phyloP scores from a whole-genome alignment of 2,329 filamentous ascomycete genomes.

The Diaporthe humulicola region DNA sequence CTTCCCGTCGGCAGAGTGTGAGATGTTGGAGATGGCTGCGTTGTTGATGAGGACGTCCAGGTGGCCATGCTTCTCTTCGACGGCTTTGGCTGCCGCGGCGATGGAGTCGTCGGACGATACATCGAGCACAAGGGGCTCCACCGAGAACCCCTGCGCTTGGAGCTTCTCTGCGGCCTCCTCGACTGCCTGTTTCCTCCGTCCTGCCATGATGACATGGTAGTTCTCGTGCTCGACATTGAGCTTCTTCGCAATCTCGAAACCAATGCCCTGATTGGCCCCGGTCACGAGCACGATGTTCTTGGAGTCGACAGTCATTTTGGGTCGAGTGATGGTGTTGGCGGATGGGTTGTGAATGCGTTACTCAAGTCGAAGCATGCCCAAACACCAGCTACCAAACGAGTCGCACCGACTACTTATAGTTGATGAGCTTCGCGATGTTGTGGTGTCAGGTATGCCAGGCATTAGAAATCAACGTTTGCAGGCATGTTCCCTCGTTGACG shows the following conservation, averaged over 20 bases:
- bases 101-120: conserved; percentile 58
- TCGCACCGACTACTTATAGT: not conserved
- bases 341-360: not conserved
- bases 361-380: not conserved
- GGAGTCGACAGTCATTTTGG: conserved; percentile 32
- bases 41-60: conserved; percentile 52
- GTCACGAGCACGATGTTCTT: conserved; percentile 50
- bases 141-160: conserved; percentile 44
- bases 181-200: conserved; percentile 51
- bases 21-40: conserved; percentile 43
- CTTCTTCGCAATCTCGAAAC: conserved; percentile 56
- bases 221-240: conserved; percentile 51
- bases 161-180: conserved; percentile 51
- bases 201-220: conserved; percentile 56
- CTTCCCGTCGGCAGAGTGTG: conserved; percentile 33
- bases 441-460: not conserved
- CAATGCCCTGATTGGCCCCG: conserved; percentile 58
- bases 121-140: conserved; percentile 57
- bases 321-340: not conserved
- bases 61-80: conserved; percentile 48
- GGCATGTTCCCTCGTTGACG: not conserved
- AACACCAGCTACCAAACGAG: not conserved
- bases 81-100: conserved; percentile 48
- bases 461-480: conserved; percentile 12
- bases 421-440: not conserved